Evolutionary conservation across 2,329 filamentous ascomycete genomes (phyloP), one percentile per base, ranked within the genome.

Genomic region (Chaetomium globosum): DNA sequence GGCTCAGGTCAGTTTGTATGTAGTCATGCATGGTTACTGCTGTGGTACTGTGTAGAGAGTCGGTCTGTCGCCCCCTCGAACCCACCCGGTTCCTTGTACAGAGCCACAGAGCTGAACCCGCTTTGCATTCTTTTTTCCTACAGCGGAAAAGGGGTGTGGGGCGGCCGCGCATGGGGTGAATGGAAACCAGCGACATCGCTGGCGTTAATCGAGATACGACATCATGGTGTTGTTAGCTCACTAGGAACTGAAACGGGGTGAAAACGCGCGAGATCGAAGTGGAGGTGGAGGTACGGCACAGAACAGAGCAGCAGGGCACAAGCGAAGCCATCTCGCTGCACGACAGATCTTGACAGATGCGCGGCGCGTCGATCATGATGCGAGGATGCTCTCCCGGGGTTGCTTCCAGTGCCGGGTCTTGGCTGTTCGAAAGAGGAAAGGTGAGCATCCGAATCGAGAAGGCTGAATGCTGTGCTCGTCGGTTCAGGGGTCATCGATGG

Each of bases 271-370:
- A 55, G 30, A 13, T 55, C 21, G 19, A 53, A 55, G 60, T 52
- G 58, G 48, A 61, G 49, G 33, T 48, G 58, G 48, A 61, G 49
- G 33, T 48, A 16, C 36, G 49, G 26, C 54, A 26, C 39, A 43
- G 33, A 36, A 12, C 26, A 26, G 46, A 21, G 46, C 43, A 46
- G n/a, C 43, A 49, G 51, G 39, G 36, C 46, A 48, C 26, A 21
- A 28, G 39, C 43, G 59, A 59, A 61, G 53, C 56, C 49, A 68
- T 65, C 64, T 66, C 55, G 67, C 67, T 72, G 70, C 70, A 72
- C 64, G 67, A 71, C 70, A 72, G 71, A 72, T 72, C 70, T 67
- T 70, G 70, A 70, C 70, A 71, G 71, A 72, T 70, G 69, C 59
- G 69, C 65, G 64, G 71, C 69, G 65, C 54, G 71, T 70, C 71